Conservation (phyloP, 2,329 filamentous ascomycete species). For the Fusarium sp. region DNA sequence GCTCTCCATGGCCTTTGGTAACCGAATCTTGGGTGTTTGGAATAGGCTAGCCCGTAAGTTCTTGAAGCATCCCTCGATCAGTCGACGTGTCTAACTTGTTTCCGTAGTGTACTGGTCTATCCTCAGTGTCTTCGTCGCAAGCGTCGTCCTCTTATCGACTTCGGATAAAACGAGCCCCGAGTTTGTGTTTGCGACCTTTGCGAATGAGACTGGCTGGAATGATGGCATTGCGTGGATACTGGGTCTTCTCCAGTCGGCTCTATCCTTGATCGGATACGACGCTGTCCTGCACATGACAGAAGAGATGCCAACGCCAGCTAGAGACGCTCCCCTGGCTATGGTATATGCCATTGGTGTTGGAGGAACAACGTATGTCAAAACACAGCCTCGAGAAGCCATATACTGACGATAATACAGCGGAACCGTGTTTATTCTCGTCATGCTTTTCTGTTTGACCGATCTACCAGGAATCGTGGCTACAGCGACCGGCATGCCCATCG, state of each 20-base stretch:
- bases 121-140: constrained; percentile 55
- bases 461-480: constrained; percentile 50
- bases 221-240: constrained; percentile 61
- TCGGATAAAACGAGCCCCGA: constrained; percentile 53
- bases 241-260: constrained; percentile 55
- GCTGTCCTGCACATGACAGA: constrained; percentile 59
- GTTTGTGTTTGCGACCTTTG: constrained; percentile 58
- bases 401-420: constrained; percentile 41
- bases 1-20: constrained; percentile 55
- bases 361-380: constrained; percentile 53
- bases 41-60: constrained; percentile 54
- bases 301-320: constrained; percentile 57
- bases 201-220: constrained; percentile 59
- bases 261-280: constrained; percentile 56
- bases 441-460: constrained; percentile 56
- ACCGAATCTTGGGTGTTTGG: constrained; percentile 55
- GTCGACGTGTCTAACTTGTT: background rate
- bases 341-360: constrained; percentile 57
- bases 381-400: background rate
- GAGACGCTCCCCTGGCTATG: constrained; percentile 57
- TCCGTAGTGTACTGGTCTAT: constrained; percentile 55
- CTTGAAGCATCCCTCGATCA: fast-evolving
- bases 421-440: constrained; percentile 53
- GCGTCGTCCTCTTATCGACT: constrained; percentile 56
- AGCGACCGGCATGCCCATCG: constrained; percentile 57